Base-by-base conservation (phyloP, 768 basidiomycete species). In the Calocybe indica region DNA sequence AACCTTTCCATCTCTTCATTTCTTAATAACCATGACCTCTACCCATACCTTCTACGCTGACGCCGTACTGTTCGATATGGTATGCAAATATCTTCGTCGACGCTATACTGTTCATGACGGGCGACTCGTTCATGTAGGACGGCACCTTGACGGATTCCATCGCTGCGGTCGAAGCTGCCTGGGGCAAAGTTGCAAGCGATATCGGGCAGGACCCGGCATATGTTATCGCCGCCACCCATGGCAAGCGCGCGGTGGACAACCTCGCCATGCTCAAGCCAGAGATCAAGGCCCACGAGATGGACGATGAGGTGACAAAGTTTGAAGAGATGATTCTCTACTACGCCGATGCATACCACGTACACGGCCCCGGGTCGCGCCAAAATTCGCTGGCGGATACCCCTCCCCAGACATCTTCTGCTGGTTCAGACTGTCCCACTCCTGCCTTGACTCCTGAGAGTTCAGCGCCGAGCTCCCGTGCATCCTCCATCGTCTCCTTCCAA, bases 191-290 rank as follows among this genome's bases (percentile, higher is more conserved):
- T 38, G 85, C 85, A 1, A 66, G 67, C 43, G 83, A 86, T 59
- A 75, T 88, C 43, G 82, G 82, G 46, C 75, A 78, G 63, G 82
- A 84, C 62, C 81, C 82, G 6, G 70, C 73, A 48, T 71, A 78
- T 47, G 82, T 85, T 52, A 84, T 87, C 57, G 80, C 79, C 7
- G 80, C 82, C 35, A 87, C 85, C n/a, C 85, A 88, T 61, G 85
- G 85, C 57, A 82, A 85, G 58, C 81, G 85, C 51, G 86, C 85
- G 8, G 71, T 84, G 58, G 85, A 88, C 68, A 88, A 88, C 65
- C 77, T 87, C 53, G 61, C 73, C 4, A 69, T 73, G 42, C 80
- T 81, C 69, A 80, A 78, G 57, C 81, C 82, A 0, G 60, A 72
- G 31, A 76, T 83, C 55, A 69, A 70, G 53, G 40, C 58, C 14